These are phyloP conservation scores for Tephrocybe sp. DNA, from an alignment of 768 basidiomycete species.

Conservation along the genomic window DNA sequence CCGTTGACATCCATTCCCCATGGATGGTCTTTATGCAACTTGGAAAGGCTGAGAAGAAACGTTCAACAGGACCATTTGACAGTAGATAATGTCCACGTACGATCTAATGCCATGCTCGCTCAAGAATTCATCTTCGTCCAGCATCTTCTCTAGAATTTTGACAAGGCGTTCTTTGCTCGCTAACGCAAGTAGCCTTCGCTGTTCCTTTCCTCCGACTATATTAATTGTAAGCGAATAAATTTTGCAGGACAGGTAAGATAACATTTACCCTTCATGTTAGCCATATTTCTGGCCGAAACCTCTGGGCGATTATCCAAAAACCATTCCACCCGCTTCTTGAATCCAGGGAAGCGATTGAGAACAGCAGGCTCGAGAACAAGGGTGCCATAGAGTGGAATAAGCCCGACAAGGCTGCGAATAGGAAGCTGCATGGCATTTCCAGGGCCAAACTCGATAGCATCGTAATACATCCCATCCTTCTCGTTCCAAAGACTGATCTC, in stretches of 20 bases:
- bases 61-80: neutral
- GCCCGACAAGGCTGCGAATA: slow-evolving; percentile 91
- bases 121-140: slow-evolving; percentile 95
- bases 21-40: slow-evolving; percentile 85
- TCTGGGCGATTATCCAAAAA: slow-evolving; percentile 92
- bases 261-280: slow-evolving; percentile 81
- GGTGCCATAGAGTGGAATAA: slow-evolving; percentile 95
- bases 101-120: slow-evolving; percentile 95
- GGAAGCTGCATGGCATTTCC: slow-evolving; percentile 87
- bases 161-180: slow-evolving; percentile 89
- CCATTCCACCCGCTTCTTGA: slow-evolving; percentile 99
- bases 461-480: slow-evolving; percentile 97
- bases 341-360: slow-evolving; percentile 91
- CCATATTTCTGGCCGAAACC: slow-evolving; percentile 88
- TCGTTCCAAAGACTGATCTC: slow-evolving; percentile 93
- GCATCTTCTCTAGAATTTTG: slow-evolving; percentile 90
- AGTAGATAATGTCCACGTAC: slow-evolving; percentile 42
- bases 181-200: slow-evolving; percentile 84
- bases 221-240: neutral
- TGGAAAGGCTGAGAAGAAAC: slow-evolving; percentile 64
- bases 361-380: slow-evolving; percentile 88
- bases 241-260: neutral
- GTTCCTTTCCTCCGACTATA: slow-evolving; percentile 64
- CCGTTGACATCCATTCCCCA: slow-evolving; percentile 96
- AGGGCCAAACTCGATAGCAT: slow-evolving; percentile 87